phyloP scores from a whole-genome alignment of 768 basidiomycete species.

The Leccinum longicurvipes region DNA sequence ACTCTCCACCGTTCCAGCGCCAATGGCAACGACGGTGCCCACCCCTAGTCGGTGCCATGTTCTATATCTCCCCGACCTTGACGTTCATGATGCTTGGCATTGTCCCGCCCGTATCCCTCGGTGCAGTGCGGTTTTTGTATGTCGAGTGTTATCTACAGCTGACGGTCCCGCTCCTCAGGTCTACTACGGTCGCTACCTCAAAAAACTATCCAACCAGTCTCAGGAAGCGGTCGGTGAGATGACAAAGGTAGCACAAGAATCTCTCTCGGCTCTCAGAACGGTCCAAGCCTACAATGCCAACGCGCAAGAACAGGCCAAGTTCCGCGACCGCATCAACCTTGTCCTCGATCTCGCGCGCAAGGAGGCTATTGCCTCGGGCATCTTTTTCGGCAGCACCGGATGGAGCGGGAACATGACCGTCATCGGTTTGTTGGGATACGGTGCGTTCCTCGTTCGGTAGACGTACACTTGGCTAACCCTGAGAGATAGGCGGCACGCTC shows the following conservation, averaged over 20 bases:
- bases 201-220: conserved; percentile 84
- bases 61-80: conserved; percentile 84
- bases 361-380: conserved; percentile 86
- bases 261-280: conserved; percentile 81
- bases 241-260: conserved; percentile 88
- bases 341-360: conserved; percentile 77
- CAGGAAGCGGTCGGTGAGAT: conserved; percentile 96
- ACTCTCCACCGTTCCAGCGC: too few species aligned
- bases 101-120: conserved; percentile 84
- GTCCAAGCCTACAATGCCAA: conserved; percentile 90
- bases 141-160: background rate
- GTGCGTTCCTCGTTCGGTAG: conserved; percentile 38
- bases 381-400: conserved; percentile 90
- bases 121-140: conserved; percentile 49
- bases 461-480: background rate
- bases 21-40: too few species aligned
- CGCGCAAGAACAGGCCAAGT: conserved; percentile 72
- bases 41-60: conserved; percentile 88
- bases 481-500: conserved; percentile 72
- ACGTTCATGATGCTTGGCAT: conserved; percentile 91
- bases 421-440: conserved; percentile 86
- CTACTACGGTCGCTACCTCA: conserved; percentile 93
- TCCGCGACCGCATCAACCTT: conserved; percentile 57
- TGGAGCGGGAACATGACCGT: conserved; percentile 94
- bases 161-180: conserved; percentile 48